A percentile compares a stretch with the other conserved stretches of the same genome.
phyloP scores from a whole-genome alignment of 2,329 filamentous ascomycete species.

The Colletotrichum noveboracense region DNA sequence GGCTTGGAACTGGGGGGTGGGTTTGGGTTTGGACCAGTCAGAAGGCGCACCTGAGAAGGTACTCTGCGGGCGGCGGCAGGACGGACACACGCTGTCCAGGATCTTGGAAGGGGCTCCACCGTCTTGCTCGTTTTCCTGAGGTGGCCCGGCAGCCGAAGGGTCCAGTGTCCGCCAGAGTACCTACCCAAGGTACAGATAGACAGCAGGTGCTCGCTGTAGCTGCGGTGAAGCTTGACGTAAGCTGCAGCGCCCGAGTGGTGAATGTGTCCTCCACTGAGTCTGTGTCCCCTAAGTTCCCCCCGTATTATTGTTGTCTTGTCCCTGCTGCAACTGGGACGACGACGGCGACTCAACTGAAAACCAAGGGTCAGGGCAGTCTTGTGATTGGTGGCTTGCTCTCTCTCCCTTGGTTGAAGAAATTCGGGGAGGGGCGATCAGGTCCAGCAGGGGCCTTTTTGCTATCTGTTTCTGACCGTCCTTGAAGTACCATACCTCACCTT shows the following conservation, averaged over 20 bases:
- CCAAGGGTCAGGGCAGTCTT: background rate
- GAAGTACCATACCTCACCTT: background rate
- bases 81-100: background rate
- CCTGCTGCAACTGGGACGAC: background rate
- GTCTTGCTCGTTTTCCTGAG: background rate
- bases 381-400: background rate
- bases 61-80: background rate
- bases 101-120: background rate
- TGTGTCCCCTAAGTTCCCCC: background rate
- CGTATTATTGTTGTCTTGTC: background rate
- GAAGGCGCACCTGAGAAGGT: background rate
- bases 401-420: background rate
- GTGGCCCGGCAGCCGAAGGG: background rate
- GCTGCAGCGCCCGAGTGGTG: background rate
- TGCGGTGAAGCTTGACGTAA: background rate
- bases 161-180: background rate
- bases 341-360: background rate
- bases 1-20: conserved; percentile 17
- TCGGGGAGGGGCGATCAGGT: background rate
- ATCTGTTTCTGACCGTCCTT: background rate
- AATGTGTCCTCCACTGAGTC: background rate
- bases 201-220: background rate
- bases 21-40: conserved; percentile 7
- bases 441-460: background rate
- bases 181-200: background rate